These are phyloP conservation scores for Tetrahymena elliotti DNA, from an alignment of 73 alveolate species.

Conservation along the genomic window DNA sequence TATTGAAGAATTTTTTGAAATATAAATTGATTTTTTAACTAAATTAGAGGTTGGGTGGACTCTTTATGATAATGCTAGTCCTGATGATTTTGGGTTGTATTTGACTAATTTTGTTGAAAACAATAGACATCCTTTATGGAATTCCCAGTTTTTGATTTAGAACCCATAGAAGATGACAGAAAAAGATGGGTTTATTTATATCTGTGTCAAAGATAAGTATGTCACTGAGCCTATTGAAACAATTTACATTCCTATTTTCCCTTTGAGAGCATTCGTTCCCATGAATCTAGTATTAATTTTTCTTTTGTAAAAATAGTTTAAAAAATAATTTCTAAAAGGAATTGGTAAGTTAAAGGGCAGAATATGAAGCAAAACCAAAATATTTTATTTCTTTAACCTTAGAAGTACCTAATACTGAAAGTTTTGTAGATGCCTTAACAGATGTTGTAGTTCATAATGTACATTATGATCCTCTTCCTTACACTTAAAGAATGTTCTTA, in stretches of 20 bases:
- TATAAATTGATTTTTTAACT: background rate
- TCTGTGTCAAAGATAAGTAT: constrained; percentile 76
- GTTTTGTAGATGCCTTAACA: constrained; percentile 78
- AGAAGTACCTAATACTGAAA: constrained; percentile 79
- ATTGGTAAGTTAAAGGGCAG: constrained; percentile 61
- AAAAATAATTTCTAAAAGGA: background rate
- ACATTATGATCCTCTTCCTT: constrained; percentile 90
- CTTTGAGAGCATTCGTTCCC: constrained; percentile 90
- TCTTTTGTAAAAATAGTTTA: background rate
- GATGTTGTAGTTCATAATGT: constrained; percentile 84
- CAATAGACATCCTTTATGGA: constrained; percentile 94
- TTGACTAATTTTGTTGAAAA: constrained; percentile 81
- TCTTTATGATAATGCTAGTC: constrained; percentile 82
- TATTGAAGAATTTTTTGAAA: background rate
- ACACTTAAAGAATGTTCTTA: constrained; percentile 75
- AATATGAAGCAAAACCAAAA: constrained; percentile 77
- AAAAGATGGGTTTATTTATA: constrained; percentile 90
- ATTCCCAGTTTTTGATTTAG: constrained; percentile 83
- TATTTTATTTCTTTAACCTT: constrained; percentile 72
- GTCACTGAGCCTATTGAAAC: constrained; percentile 83
- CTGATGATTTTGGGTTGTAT: constrained; percentile 81
- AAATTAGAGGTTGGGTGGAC: constrained; percentile 90
- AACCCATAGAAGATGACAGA: constrained; percentile 81
- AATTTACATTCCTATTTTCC: constrained; percentile 72
- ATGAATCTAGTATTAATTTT: constrained; percentile 59